These are phyloP conservation scores for Astragalus membranaceus DNA, from an alignment of 306 rosid species.

Conservation along the genomic window DNA sequence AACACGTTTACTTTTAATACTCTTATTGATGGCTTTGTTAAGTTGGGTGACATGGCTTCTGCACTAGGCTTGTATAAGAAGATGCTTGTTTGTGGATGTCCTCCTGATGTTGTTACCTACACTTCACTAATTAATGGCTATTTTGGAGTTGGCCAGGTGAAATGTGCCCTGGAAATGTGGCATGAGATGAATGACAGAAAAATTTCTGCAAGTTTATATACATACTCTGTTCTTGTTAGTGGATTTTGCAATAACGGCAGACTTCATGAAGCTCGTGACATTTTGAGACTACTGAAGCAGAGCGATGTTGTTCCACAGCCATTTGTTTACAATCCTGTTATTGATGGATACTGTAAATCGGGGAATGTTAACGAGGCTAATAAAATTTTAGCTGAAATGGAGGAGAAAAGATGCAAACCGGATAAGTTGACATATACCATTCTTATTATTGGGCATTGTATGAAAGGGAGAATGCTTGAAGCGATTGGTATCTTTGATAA, in stretches of 20 bases:
- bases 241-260: slow-evolving; percentile 59
- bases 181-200: slow-evolving; percentile 48
- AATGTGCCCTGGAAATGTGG: slow-evolving; percentile 53
- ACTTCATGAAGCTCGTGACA: slow-evolving; percentile 49
- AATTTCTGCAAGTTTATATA: slow-evolving; percentile 45
- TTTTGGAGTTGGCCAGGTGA: slow-evolving; percentile 47
- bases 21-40: slow-evolving; percentile 64
- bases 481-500: slow-evolving; percentile 56
- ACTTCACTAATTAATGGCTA: slow-evolving; percentile 65
- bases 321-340: slow-evolving; percentile 66
- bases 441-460: slow-evolving; percentile 77
- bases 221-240: slow-evolving; percentile 58
- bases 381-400: slow-evolving; percentile 58
- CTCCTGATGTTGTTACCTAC: slow-evolving; percentile 53
- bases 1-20: slow-evolving; percentile 52
- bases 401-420: slow-evolving; percentile 51
- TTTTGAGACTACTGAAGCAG: slow-evolving; percentile 41
- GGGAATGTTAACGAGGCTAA: slow-evolving; percentile 78
- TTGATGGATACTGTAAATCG: slow-evolving; percentile 75
- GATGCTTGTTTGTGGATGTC: slow-evolving; percentile 45
- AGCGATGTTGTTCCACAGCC: slow-evolving; percentile 39
- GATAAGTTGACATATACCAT: slow-evolving; percentile 75
- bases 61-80: slow-evolving; percentile 40
- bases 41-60: slow-evolving; percentile 49
- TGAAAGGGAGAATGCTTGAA: slow-evolving; percentile 72